These are phyloP conservation scores for Hyaloraphidium curvatum DNA, from an alignment of 192 early-diverging fungal genomes.

Conservation along the genomic window DNA sequence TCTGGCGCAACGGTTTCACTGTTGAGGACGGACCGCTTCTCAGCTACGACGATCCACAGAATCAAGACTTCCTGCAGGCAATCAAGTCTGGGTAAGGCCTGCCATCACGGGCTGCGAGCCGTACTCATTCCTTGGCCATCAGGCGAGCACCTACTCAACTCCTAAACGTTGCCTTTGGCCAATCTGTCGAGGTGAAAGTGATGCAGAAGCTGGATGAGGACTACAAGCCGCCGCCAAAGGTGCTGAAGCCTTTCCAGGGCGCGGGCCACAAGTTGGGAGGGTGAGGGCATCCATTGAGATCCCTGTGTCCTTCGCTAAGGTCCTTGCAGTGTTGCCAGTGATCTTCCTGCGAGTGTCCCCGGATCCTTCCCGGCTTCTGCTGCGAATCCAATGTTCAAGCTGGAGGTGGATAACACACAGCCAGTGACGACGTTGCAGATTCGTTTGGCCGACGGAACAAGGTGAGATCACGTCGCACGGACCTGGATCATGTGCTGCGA, in stretches of 20 bases:
- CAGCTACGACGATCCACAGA: conserved; percentile 68
- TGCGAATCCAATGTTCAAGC: conserved; percentile 2
- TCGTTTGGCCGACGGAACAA: conserved; percentile 71
- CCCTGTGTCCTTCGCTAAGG: conserved; percentile 6
- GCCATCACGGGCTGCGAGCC: neutral
- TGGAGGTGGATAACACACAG: conserved; percentile 47
- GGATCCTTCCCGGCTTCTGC: conserved; percentile 10
- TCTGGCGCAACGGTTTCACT: conserved; percentile 92
- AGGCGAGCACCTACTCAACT: conserved; percentile 71
- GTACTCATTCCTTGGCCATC: neutral
- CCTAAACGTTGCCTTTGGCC: conserved; percentile 70
- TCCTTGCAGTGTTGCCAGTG: conserved; percentile 11
- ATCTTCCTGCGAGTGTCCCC: conserved; percentile 11
- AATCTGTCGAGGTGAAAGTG: conserved; percentile 78
- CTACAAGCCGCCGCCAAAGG: conserved; percentile 62
- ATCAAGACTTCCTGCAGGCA: conserved; percentile 60
- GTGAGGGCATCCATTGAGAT: neutral
- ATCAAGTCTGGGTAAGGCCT: conserved; percentile 65
- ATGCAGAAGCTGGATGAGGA: conserved; percentile 65
- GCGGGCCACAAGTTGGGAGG: conserved; percentile 62
- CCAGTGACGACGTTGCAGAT: conserved; percentile 82
- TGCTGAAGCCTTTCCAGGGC: conserved; percentile 58
- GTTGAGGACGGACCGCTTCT: conserved; percentile 82
- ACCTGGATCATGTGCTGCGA: neutral
- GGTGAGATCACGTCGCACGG: conserved; percentile 11